Percentiles rank a stretch among this genome's conserved stretches.
phyloP scores from a whole-genome alignment of 495 filamentous ascomycete species.

The Daldinia decipiens region DNA sequence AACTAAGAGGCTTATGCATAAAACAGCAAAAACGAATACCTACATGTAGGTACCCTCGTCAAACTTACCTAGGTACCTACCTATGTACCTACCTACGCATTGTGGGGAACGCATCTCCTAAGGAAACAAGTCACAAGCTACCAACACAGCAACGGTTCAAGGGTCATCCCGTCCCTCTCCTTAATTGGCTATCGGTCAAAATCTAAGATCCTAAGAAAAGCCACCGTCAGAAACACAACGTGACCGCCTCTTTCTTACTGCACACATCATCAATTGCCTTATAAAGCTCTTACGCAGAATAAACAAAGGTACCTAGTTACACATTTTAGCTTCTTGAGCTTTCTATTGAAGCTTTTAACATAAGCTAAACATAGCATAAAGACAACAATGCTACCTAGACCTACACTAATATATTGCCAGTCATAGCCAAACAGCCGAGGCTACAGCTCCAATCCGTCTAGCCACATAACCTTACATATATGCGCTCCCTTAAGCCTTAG shows the following conservation, averaged over 20 bases:
- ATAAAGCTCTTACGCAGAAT: neutral
- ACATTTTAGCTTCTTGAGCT: neutral
- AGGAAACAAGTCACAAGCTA: slow-evolving; percentile 42
- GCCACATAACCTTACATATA: slow-evolving; percentile 2
- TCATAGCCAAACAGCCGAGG: neutral
- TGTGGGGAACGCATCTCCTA: slow-evolving; percentile 24
- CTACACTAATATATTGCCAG: too few relatives aligned
- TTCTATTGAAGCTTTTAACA: neutral
- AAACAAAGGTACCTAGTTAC: neutral
- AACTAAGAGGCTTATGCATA: neutral
- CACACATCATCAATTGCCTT: slow-evolving; percentile 7
- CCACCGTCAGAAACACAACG: slow-evolving; percentile 10
- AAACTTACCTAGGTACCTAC: too few relatives aligned
- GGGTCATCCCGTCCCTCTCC: slow-evolving; percentile 9
- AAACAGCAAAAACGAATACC: neutral
- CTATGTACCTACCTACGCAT: neutral
- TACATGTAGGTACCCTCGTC: slow-evolving; percentile 33
- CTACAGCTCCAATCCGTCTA: neutral
- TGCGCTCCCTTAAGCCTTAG: neutral
- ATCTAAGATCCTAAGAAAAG: slow-evolving; percentile 10
- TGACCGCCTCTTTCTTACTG: slow-evolving; percentile 32
- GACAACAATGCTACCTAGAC: neutral
- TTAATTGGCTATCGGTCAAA: slow-evolving; percentile 21
- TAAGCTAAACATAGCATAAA: neutral
- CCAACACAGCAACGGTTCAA: slow-evolving; percentile 35